Conservation (phyloP, 257 asterid species). For the Jacaranda copaia region DNA sequence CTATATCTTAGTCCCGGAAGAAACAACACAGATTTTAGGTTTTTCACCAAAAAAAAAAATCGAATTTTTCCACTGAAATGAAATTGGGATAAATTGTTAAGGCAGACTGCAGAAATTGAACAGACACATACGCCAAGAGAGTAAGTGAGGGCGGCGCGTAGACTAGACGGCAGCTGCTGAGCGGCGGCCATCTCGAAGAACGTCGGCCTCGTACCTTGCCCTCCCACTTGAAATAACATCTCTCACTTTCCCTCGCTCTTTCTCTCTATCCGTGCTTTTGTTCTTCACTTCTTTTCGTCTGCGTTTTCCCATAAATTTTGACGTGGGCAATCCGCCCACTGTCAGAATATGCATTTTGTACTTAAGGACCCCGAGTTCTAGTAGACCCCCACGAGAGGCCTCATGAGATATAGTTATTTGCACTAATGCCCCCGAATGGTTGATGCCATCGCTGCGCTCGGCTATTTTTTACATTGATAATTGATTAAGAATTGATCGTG, state of each 20-base stretch:
- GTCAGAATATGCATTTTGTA: background rate
- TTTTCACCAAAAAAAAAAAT: background rate
- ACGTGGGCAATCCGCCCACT: constrained; percentile 26
- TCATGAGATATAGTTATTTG: too few species aligned
- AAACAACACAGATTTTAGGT: constrained; percentile 11
- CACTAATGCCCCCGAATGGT: too few species aligned
- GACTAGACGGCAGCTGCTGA: constrained; percentile 98
- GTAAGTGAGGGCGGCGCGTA: constrained; percentile 94
- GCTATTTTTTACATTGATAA: too few species aligned
- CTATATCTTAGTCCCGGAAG: background rate
- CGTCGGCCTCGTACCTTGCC: constrained; percentile 98
- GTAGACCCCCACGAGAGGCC: background rate
- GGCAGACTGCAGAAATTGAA: constrained; percentile 20
- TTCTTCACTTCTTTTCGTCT: constrained; percentile 33
- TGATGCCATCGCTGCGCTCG: too few species aligned
- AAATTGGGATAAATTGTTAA: background rate
- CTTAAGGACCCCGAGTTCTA: constrained; percentile 11
- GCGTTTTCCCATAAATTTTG: constrained; percentile 28
- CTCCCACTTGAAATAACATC: constrained; percentile 99
- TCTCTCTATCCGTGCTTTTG: constrained; percentile 26
- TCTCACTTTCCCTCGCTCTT: constrained; percentile 30
- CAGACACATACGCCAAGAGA: constrained; percentile 77
- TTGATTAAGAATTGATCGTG: too few species aligned
- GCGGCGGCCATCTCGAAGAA: constrained; percentile 99
- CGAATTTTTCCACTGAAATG: constrained; percentile 5